Percentiles rank a stretch among this genome's conserved stretches.
phyloP scores from a whole-genome alignment of 2,329 filamentous ascomycete genomes.

The Cucurbitaria berberidis region DNA sequence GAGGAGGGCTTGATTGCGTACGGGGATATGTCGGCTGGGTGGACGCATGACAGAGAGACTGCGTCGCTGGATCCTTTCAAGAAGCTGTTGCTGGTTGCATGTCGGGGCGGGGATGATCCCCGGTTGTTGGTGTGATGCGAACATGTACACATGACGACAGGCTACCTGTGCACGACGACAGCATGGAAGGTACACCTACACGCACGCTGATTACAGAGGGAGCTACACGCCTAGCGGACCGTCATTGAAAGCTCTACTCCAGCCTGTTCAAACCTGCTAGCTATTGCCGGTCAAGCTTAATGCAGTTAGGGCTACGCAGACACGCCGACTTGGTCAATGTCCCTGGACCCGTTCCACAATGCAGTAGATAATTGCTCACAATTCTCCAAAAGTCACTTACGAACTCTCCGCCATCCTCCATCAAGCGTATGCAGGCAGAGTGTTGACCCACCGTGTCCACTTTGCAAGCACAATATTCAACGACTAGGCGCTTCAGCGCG shows the following conservation, averaged over 20 bases:
- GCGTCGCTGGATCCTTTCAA: constrained; percentile 26
- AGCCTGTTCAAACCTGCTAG: too few species aligned
- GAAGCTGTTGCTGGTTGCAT: constrained; percentile 34
- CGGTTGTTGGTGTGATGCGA: constrained; percentile 18
- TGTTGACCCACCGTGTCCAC: constrained; percentile 23
- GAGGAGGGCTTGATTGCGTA: constrained; percentile 29
- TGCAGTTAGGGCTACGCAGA: too few species aligned
- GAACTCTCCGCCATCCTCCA: constrained; percentile 38
- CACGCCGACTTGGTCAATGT: too few species aligned
- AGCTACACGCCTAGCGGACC: too few species aligned
- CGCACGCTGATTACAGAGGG: too few species aligned
- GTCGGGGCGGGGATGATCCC: constrained; percentile 29
- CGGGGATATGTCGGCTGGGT: constrained; percentile 22
- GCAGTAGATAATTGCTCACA: background rate
- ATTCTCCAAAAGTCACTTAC: constrained; percentile 24
- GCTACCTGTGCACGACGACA: background rate
- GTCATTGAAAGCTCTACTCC: too few species aligned
- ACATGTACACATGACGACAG: background rate
- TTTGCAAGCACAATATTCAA: constrained; percentile 32
- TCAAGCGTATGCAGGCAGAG: constrained; percentile 19
- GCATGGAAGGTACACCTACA: background rate
- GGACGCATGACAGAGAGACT: constrained; percentile 15
- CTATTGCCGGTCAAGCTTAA: too few species aligned
- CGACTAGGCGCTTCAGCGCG: constrained; percentile 28
- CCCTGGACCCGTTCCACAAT: too few species aligned